Evolutionary conservation across 2,329 filamentous ascomycete species (phyloP).

Genomic region (Didymella glomerata): DNA sequence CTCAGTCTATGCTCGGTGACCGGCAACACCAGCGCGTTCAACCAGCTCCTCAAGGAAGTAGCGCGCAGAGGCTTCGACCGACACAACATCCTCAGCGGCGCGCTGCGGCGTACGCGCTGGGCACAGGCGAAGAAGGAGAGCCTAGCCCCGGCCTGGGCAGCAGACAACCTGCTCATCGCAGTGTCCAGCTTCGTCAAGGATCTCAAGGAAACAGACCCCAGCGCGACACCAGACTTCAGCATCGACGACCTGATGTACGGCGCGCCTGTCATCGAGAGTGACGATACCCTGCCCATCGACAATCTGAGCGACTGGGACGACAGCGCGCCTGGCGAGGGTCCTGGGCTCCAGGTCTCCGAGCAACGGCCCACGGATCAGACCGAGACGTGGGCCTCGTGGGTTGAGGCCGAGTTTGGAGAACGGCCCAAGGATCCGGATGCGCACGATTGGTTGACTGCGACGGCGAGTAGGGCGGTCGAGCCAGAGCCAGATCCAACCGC

Average conservation of each 20-base stretch:
- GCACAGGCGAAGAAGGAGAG: slow-evolving; percentile 25
- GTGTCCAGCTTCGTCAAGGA: slow-evolving; percentile 38
- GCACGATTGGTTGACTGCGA: slow-evolving; percentile 18
- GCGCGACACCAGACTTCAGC: slow-evolving; percentile 4
- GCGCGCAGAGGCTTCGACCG: slow-evolving; percentile 35
- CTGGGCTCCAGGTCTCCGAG: not conserved
- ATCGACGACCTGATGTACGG: slow-evolving; percentile 19
- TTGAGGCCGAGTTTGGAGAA: slow-evolving; percentile 41
- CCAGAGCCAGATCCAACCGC: slow-evolving; percentile 8
- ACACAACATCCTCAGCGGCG: slow-evolving; percentile 35
- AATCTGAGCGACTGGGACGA: slow-evolving; percentile 20
- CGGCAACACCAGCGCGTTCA: slow-evolving; percentile 44
- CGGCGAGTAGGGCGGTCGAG: not conserved
- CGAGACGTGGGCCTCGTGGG: slow-evolving; percentile 40
- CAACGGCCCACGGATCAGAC: slow-evolving; percentile 18
- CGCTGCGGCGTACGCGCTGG: slow-evolving; percentile 26
- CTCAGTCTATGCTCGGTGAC: slow-evolving; percentile 45
- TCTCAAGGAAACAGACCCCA: slow-evolving; percentile 8
- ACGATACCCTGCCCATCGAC: slow-evolving; percentile 8
- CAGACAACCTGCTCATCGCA: slow-evolving; percentile 47
- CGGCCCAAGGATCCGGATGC: slow-evolving; percentile 34
- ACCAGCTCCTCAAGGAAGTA: slow-evolving; percentile 43
- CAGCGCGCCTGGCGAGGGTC: not conserved
- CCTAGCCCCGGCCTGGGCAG: slow-evolving; percentile 40
- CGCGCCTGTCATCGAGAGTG: slow-evolving; percentile 8